Evolutionary conservation across 1,284 basidiomycete genomes (phyloP).

Genomic region (Cerrena zonata): DNA sequence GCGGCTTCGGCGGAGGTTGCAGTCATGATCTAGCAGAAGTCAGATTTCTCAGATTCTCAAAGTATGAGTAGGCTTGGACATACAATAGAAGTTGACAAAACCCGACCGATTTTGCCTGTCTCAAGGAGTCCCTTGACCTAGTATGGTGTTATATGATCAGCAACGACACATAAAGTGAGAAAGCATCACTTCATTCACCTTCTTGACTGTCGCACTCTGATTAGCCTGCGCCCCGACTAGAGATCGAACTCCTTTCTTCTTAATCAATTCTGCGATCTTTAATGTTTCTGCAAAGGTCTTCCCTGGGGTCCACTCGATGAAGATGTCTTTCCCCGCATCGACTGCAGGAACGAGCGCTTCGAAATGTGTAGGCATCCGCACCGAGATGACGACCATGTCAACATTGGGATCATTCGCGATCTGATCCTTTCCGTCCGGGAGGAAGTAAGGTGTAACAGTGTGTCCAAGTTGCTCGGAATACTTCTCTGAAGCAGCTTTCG

Average conservation of each 20-base stretch:
- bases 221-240: slow-evolving; percentile 32
- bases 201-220: slow-evolving; percentile 21
- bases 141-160: not conserved
- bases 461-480: slow-evolving; percentile 18
- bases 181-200: slow-evolving; percentile 18
- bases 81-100: slow-evolving; percentile 28
- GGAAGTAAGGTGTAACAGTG: slow-evolving; percentile 26
- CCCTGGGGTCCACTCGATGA: slow-evolving; percentile 38
- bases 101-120: slow-evolving; percentile 28
- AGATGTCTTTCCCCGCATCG: slow-evolving; percentile 33
- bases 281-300: slow-evolving; percentile 23
- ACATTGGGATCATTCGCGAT: slow-evolving; percentile 31
- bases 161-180: not conserved
- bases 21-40: slow-evolving; percentile 12
- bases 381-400: slow-evolving; percentile 32
- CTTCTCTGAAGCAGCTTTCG: slow-evolving; percentile 22
- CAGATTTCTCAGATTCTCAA: not conserved
- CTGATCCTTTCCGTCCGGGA: slow-evolving; percentile 15
- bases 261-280: slow-evolving; percentile 29
- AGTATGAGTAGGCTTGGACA: slow-evolving; percentile 3
- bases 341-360: slow-evolving; percentile 26
- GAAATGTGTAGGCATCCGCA: slow-evolving; percentile 28
- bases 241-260: slow-evolving; percentile 25
- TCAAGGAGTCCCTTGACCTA: slow-evolving; percentile 29
- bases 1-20: slow-evolving; percentile 11